Percentiles rank a stretch among this genome's conserved stretches.
phyloP scores from a whole-genome alignment of 495 filamentous ascomycete species.

The Tuber magnatum region DNA sequence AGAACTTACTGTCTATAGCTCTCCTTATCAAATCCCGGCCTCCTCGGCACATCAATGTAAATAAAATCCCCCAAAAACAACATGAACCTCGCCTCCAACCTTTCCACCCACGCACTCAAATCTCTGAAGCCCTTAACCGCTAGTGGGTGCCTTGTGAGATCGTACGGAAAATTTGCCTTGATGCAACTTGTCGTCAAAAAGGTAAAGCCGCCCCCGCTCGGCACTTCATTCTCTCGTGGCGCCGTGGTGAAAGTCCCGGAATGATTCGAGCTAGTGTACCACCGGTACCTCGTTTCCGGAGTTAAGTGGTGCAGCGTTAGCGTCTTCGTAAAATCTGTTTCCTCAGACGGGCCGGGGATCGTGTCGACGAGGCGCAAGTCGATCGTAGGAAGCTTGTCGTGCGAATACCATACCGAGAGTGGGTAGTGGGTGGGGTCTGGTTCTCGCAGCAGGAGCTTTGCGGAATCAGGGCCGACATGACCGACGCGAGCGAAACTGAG shows the following conservation, averaged over 20 bases:
- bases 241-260: conserved; percentile 70
- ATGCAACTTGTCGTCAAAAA: conserved; percentile 90
- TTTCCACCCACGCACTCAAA: conserved; percentile 48
- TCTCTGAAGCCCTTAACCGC: conserved; percentile 69
- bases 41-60: conserved; percentile 79
- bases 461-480: conserved; percentile 72
- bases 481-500: conserved; percentile 77
- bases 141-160: conserved; percentile 69
- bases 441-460: conserved; percentile 77
- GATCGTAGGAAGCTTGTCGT: conserved; percentile 43
- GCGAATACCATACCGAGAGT: conserved; percentile 58
- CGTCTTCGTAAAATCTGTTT: conserved; percentile 71
- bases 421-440: conserved; percentile 68
- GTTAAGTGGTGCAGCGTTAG: conserved; percentile 53
- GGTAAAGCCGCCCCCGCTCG: conserved; percentile 60
- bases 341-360: conserved; percentile 51
- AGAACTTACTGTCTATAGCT: conserved; percentile 57
- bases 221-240: conserved; percentile 55
- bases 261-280: conserved; percentile 72
- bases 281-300: conserved; percentile 66
- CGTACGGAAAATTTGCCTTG: conserved; percentile 84
- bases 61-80: conserved; percentile 99
- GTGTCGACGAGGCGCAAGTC: conserved; percentile 32
- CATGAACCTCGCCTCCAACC: conserved; percentile 64
- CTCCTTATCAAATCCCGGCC: conserved; percentile 61